Conservation (phyloP, 495 filamentous ascomycete genomes). For the Schizothecium vesticola region DNA sequence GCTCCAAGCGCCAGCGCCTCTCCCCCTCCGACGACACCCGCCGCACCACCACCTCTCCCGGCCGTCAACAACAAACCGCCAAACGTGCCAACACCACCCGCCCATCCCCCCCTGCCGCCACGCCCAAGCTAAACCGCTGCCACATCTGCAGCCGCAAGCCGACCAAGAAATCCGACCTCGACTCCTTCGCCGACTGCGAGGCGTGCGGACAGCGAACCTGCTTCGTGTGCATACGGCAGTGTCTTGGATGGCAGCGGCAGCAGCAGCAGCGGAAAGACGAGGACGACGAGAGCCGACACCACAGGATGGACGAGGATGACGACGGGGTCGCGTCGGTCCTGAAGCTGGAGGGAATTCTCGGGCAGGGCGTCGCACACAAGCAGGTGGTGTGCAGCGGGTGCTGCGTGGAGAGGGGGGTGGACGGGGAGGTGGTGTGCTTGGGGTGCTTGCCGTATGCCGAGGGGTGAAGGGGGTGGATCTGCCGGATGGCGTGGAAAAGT, state of each 20-base stretch:
- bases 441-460: constrained; percentile 41
- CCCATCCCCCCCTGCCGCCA: not conserved
- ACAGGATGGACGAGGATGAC: not conserved
- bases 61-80: not conserved
- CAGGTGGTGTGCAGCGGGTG: constrained; percentile 42
- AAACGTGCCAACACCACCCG: constrained; percentile 2
- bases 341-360: not conserved
- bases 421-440: constrained; percentile 44
- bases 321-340: not conserved
- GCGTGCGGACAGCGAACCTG: constrained; percentile 44
- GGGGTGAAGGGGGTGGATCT: constrained; percentile 18
- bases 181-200: constrained; percentile 43
- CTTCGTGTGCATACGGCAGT: constrained; percentile 44
- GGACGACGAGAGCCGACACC: not conserved
- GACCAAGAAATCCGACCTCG: constrained; percentile 43
- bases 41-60: not conserved
- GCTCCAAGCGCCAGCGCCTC: constrained; percentile 10
- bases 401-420: constrained; percentile 40
- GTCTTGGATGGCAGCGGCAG: constrained; percentile 31
- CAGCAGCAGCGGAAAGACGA: constrained; percentile 4
- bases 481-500: not conserved
- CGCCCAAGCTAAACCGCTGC: constrained; percentile 31
- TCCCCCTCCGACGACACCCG: not conserved
- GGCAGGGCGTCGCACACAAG: constrained; percentile 28
- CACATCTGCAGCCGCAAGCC: constrained; percentile 47